Evolutionary conservation across 2,329 filamentous ascomycete species (phyloP).

Genomic region (Periconia macrospinosa): DNA sequence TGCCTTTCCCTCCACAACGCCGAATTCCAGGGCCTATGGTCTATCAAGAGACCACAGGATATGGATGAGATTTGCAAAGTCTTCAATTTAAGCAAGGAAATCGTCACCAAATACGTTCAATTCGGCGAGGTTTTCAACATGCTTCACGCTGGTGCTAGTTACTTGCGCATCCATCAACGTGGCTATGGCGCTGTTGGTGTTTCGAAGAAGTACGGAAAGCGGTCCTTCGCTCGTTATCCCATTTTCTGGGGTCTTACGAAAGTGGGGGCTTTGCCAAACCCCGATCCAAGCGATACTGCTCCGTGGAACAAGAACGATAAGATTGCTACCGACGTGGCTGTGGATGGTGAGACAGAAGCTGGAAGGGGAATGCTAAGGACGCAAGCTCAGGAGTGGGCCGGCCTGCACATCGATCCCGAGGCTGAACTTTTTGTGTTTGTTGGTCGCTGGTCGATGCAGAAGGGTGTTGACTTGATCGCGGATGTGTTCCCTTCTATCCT

Average conservation of each 20-base stretch:
- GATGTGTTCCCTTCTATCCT: conserved; percentile 67
- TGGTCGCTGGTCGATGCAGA: conserved; percentile 70
- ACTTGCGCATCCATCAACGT: conserved; percentile 67
- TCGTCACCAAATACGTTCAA: conserved; percentile 64
- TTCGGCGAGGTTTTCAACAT: conserved; percentile 72
- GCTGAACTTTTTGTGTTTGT: conserved; percentile 69
- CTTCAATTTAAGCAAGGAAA: conserved; percentile 62
- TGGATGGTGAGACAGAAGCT: conserved; percentile 60
- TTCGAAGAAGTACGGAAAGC: conserved; percentile 68
- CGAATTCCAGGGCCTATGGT: conserved; percentile 71
- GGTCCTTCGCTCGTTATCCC: conserved; percentile 67
- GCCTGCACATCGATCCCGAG: conserved; percentile 61
- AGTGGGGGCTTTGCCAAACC: conserved; percentile 64
- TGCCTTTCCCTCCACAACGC: conserved; percentile 70
- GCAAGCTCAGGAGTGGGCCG: conserved; percentile 70
- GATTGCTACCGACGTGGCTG: conserved; percentile 52
- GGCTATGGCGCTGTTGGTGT: conserved; percentile 70
- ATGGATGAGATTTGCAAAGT: conserved; percentile 65
- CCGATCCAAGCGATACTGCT: conserved; percentile 66
- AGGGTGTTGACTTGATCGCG: conserved; percentile 69
- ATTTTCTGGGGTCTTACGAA: conserved; percentile 69
- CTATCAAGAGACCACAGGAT: conserved; percentile 64
- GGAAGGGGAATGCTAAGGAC: conserved; percentile 56
- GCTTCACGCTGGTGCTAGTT: conserved; percentile 67
- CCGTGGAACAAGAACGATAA: conserved; percentile 60